Evolutionary conservation across 441 rosid species (phyloP).

Genomic region (Gossypium davidsonii): DNA sequence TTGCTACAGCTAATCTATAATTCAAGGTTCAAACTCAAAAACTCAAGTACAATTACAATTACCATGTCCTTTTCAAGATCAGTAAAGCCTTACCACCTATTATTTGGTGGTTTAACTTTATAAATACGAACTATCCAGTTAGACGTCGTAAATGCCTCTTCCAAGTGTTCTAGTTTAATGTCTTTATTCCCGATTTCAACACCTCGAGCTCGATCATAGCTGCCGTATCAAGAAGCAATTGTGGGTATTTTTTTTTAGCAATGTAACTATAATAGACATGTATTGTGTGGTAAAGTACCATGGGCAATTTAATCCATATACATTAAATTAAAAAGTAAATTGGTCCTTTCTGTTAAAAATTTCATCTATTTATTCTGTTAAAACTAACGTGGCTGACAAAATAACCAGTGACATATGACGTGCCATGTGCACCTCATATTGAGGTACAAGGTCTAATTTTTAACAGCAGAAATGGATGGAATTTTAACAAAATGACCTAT

Average conservation of each 20-base stretch:
- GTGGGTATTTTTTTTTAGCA: neutral
- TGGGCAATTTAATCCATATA: no score
- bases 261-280: neutral
- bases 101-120: slow-evolving; percentile 89
- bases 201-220: slow-evolving; percentile 91
- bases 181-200: slow-evolving; percentile 95
- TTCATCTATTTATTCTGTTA: no score
- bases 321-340: no score
- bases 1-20: neutral
- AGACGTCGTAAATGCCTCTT: slow-evolving; percentile 93
- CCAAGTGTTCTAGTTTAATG: slow-evolving; percentile 74
- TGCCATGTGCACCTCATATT: no score
- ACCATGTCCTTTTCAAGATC: neutral
- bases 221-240: slow-evolving; percentile 22
- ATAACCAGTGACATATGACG: no score
- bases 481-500: no score
- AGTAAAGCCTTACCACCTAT: slow-evolving; percentile 59
- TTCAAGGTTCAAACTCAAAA: neutral
- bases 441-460: no score
- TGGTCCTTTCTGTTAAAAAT: no score
- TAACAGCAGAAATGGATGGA: no score
- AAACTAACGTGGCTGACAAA: no score
- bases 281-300: no score
- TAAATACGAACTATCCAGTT: slow-evolving; percentile 97
- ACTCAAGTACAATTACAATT: neutral